Evolutionary conservation across 495 filamentous ascomycete genomes (phyloP).

Genomic region (Hyaloscypha variabilis): DNA sequence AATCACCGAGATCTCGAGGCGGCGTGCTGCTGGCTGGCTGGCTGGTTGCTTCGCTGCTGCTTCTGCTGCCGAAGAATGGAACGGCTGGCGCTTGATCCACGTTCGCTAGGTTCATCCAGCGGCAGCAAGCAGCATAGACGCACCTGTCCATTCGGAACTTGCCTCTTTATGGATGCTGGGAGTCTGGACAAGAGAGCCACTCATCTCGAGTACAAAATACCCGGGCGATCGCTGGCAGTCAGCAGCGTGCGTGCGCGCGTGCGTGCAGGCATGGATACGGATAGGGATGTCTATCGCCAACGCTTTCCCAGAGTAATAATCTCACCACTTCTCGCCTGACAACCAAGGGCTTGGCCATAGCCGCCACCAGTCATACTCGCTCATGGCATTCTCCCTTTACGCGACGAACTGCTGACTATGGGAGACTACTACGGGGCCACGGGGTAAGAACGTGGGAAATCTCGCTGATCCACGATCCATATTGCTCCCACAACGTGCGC

Average conservation of each 20-base stretch:
- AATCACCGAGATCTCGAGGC: conserved; percentile 12
- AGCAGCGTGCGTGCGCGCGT: neutral
- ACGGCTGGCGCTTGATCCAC: neutral
- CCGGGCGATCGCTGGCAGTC: neutral
- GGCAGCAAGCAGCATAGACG: neutral
- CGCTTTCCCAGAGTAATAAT: neutral
- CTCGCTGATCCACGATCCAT: neutral
- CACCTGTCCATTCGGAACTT: neutral
- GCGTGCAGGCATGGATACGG: neutral
- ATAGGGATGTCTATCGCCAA: neutral
- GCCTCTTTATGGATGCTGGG: neutral
- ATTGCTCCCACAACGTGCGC: neutral
- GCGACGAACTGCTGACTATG: neutral
- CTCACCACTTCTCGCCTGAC: neutral
- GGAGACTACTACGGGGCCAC: neutral
- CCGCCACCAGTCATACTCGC: neutral
- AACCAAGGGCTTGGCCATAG: neutral
- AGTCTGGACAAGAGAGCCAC: neutral
- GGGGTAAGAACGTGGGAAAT: neutral
- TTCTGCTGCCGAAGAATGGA: neutral
- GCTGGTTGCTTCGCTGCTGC: neutral
- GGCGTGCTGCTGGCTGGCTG: neutral
- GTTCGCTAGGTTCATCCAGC: too few relatives aligned
- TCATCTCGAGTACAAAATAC: neutral
- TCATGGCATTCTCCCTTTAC: neutral